Base-by-base conservation (phyloP, 2,329 filamentous ascomycete genomes). In the Orbilia blumenaviensis region DNA sequence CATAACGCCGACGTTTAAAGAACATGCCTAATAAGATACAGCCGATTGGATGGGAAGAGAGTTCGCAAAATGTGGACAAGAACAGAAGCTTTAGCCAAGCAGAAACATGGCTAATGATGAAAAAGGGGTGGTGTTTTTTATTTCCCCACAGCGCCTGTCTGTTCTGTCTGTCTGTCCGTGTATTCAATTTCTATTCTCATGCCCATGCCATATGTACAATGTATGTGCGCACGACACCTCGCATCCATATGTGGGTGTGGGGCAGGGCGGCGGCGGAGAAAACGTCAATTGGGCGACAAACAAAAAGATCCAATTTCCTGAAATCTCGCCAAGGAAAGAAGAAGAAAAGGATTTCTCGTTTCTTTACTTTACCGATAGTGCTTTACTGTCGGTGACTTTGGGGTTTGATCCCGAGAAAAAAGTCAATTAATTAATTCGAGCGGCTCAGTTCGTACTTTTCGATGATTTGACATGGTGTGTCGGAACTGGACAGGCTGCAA, bases 271-370 rank as follows among this genome's bases (percentile, higher is more conserved):
- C 38, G 23, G 46, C n/a, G n/a, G n/a, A n/a, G n/a, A n/a, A n/a
- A n/a, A 54, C 25, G 48, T 54, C 48, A 54, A 54, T 36, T 16
- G 32, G 38, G 7, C 29, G 29, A 56, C n/a, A n/a, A n/a, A n/a
- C n/a, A n/a, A 32, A 38, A 29, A 56, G 54, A 69, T 69, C 44
- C 66, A 71, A 71, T 71, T 56, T 71, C 56, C 56, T 29, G 3
- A 27, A n/a, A 16, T 25, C 16, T 9, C 18, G 21, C 21, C 34
- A 61, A 61, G 56, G 5, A 18, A 1, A 56, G 38, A 56, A 56
- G 50, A 56, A 60, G 38, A 60, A n/a, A n/a, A n/a, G n/a, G n/a
- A n/a, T n/a, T 58, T 58, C 32, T 58, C 16, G 29, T 41, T 38
- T 16, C n/a, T n/a, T n/a, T n/a, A n/a, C n/a, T n/a, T n/a, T n/a